A percentile compares a stretch with the other conserved stretches of the same genome.
Conservation (phyloP, 441 rosid genomes). For the Mallotus repandus region DNA sequence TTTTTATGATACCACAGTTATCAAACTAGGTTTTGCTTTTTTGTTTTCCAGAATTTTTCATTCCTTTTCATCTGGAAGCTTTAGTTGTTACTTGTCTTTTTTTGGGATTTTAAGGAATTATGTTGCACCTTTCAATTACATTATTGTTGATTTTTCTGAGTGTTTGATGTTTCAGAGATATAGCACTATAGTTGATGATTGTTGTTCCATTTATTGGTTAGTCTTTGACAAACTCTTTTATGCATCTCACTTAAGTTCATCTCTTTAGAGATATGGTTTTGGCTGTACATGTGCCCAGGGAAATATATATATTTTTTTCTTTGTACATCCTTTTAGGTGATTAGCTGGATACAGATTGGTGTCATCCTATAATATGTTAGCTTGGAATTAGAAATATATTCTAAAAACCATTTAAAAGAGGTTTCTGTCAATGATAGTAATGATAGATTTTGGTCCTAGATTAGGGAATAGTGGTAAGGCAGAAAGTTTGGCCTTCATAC, state of each 20-base stretch:
- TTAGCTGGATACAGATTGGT: not conserved
- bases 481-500: not conserved
- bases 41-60: not conserved
- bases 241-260: not conserved
- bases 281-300: not conserved
- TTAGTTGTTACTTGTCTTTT: not conserved
- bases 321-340: not conserved
- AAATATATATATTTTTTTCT: not conserved
- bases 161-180: not conserved
- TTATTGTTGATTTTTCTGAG: not conserved
- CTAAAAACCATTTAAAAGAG: not conserved
- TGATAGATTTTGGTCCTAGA: not conserved
- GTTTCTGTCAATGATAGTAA: not conserved
- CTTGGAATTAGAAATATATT: not conserved
- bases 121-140: not conserved
- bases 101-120: not conserved
- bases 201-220: not conserved
- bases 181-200: not conserved
- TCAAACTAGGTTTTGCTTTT: not conserved
- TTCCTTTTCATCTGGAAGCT: not conserved
- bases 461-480: not conserved
- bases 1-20: slow-evolving; percentile 4
- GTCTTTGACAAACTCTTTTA: not conserved
- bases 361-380: not conserved
- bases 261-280: not conserved